These are phyloP conservation scores for Paramecium bursaria DNA, from an alignment of 73 alveolate genomes.

Conservation along the genomic window DNA sequence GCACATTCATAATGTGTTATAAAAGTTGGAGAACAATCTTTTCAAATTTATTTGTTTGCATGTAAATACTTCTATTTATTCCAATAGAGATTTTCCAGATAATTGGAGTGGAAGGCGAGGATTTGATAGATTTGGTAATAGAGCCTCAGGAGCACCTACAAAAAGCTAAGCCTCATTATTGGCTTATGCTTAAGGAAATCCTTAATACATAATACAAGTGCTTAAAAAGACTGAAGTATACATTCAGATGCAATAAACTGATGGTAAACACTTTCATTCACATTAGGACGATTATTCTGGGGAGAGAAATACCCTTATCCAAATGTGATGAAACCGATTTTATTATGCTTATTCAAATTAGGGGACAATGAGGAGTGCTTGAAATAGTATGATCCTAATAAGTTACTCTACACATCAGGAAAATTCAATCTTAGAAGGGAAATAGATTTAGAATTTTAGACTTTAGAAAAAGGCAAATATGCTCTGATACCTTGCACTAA, in stretches of 20 bases:
- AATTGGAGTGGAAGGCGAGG: slow-evolving; percentile 88
- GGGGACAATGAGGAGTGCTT: slow-evolving; percentile 58
- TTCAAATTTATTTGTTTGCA: slow-evolving; percentile 65
- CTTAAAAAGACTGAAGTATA: slow-evolving; percentile 77
- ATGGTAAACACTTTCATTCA: slow-evolving; percentile 81
- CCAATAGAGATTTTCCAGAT: slow-evolving; percentile 87
- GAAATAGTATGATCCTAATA: slow-evolving; percentile 65
- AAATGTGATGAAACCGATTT: slow-evolving; percentile 65
- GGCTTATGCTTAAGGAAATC: slow-evolving; percentile 65
- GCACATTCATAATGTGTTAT: slow-evolving; percentile 96
- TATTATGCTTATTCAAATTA: slow-evolving; percentile 64
- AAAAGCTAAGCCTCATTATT: slow-evolving; percentile 55
- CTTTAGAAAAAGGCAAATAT: slow-evolving; percentile 54
- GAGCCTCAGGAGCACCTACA: slow-evolving; percentile 86
- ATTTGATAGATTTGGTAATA: slow-evolving; percentile 79
- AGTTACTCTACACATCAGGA: slow-evolving; percentile 67
- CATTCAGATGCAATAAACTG: slow-evolving; percentile 86
- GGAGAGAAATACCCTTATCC: slow-evolving; percentile 78
- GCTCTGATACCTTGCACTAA: slow-evolving; percentile 69
- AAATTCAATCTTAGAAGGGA: slow-evolving; percentile 77
- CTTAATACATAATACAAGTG: slow-evolving; percentile 55
- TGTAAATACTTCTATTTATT: slow-evolving; percentile 38
- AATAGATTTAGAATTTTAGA: slow-evolving; percentile 20
- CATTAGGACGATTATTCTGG: slow-evolving; percentile 55
- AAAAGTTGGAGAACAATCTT: slow-evolving; percentile 87